These are phyloP conservation scores for Piloderma croceum DNA, from an alignment of 768 basidiomycete species.

Conservation along the genomic window DNA sequence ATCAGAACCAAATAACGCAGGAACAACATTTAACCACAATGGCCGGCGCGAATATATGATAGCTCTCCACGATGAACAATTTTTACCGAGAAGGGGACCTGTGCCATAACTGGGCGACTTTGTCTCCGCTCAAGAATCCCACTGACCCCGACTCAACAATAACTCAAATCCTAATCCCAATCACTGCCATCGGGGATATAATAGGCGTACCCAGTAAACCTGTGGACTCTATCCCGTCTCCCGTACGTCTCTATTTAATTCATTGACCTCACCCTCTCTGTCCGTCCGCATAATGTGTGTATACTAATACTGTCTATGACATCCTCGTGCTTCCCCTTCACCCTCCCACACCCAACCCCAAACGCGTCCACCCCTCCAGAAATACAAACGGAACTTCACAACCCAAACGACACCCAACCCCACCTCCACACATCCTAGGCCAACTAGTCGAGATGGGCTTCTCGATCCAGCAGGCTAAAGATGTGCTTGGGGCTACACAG, in stretches of 20 bases:
- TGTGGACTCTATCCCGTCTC: conserved; percentile 31
- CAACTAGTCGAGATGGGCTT: conserved; percentile 97
- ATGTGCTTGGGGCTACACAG: conserved; percentile 66
- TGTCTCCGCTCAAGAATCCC: conserved; percentile 19
- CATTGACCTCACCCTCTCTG: background rate
- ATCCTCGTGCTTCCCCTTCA: conserved; percentile 10
- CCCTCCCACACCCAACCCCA: conserved; percentile 10
- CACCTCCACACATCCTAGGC: conserved; percentile 87
- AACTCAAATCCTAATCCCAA: background rate
- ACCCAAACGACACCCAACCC: conserved; percentile 40
- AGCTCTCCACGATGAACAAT: too few relatives aligned
- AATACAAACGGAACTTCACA: background rate
- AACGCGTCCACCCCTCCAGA: conserved; percentile 28
- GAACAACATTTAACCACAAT: too few relatives aligned
- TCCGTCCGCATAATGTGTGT: too few relatives aligned
- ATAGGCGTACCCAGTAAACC: conserved; percentile 64
- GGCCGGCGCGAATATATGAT: too few relatives aligned
- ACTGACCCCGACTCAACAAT: background rate
- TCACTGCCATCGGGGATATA: conserved; percentile 60
- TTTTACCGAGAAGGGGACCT: too few relatives aligned
- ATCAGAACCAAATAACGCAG: too few relatives aligned
- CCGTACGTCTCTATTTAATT: background rate
- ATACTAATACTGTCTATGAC: background rate
- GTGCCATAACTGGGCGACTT: conserved; percentile 35
- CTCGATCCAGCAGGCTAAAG: conserved; percentile 64